Evolutionary conservation across 106 monocot species (phyloP), one percentile per base, ranked within the genome.

Genomic region (Xerophyta viscosa): DNA sequence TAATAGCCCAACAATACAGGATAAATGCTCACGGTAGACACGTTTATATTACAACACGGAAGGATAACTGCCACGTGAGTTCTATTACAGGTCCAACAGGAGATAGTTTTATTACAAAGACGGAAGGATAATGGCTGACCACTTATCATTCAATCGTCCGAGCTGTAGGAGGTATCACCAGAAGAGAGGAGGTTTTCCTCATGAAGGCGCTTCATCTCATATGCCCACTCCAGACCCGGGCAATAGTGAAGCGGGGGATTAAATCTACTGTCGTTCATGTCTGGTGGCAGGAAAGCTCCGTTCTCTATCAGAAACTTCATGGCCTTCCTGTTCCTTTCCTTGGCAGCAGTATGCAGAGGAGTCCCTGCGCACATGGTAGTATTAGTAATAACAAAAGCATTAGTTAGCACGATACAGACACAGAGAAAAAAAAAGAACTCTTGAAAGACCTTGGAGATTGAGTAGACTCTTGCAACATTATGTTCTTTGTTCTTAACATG

Each of bases 211-310:
- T 77, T 82, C 11, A 90, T 77, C 39, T 98, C 90, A 9, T 98
- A 98, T 6, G 98, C 98, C 98, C 98, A 98, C 50, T 98, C 98
- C 20, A 98, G 71, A 4, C 98, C 90, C 10, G 86, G 68, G 69
- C 98, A 98, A 58, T 98, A 98, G 48, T 98, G 98, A 26, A 98
- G 71, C 2, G 98, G 98, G 7, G 98, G 98, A 51, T 98, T 98
- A 77, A 98, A 98, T 27, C 98, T 70, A 55, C 50, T 50, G 52
- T 90, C 90, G 46, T 80, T 60, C 24, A 98, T 89, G 68, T 86
- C 76, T 3, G 80, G 70, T 2, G 98, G 82, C 49, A 98, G 53
- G 64, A 98, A 90, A 2, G 98, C 90, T 7, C 98, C 98, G 64
- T 86, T 98, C 69, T 98, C 98, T 13, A 98, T 39, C 31, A 98